Conservation (phyloP, 805 yeast species). For the Saccharomycopsis olivae region DNA sequence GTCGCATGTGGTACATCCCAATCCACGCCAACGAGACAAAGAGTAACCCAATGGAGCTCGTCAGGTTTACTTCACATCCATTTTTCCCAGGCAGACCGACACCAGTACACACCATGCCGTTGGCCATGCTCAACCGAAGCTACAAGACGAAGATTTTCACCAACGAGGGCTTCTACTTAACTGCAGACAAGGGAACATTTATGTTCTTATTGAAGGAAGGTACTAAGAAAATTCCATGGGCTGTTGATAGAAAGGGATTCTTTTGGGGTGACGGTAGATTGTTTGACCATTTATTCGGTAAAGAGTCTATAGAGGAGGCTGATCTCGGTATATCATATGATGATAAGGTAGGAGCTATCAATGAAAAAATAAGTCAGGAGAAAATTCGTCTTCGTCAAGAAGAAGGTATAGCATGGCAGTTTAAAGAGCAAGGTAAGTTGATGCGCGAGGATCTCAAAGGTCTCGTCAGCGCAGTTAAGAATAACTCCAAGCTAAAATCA, state of each 20-base stretch:
- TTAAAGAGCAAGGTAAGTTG: conserved; percentile 16
- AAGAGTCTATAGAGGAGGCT: conserved; percentile 66
- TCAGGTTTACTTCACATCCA: conserved; percentile 67
- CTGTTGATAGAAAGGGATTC: conserved; percentile 77
- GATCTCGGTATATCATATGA: conserved; percentile 60
- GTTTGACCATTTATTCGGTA: conserved; percentile 71
- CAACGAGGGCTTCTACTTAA: conserved; percentile 82
- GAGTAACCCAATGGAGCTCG: conserved; percentile 29
- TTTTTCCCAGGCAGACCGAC: conserved; percentile 65
- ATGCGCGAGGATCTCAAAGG: conserved; percentile 14
- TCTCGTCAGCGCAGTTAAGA: conserved; percentile 2
- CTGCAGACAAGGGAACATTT: conserved; percentile 63
- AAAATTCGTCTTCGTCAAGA: conserved; percentile 7
- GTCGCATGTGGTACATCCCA: conserved; percentile 72
- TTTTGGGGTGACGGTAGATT: conserved; percentile 91
- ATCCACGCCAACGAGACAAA: conserved; percentile 23
- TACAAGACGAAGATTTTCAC: conserved; percentile 66
- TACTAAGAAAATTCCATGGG: conserved; percentile 50
- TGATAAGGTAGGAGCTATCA: conserved; percentile 40
- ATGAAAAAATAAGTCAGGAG: conserved; percentile 24
- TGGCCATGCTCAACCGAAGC: conserved; percentile 43
- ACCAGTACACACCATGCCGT: conserved; percentile 60
- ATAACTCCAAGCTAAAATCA: background rate
- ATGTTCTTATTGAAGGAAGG: conserved; percentile 61
- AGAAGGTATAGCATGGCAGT: conserved; percentile 16